A percentile compares a stretch with the other conserved stretches of the same genome.
Conservation (phyloP, 2,329 filamentous ascomycete genomes). For the Nothophoma quercina region DNA sequence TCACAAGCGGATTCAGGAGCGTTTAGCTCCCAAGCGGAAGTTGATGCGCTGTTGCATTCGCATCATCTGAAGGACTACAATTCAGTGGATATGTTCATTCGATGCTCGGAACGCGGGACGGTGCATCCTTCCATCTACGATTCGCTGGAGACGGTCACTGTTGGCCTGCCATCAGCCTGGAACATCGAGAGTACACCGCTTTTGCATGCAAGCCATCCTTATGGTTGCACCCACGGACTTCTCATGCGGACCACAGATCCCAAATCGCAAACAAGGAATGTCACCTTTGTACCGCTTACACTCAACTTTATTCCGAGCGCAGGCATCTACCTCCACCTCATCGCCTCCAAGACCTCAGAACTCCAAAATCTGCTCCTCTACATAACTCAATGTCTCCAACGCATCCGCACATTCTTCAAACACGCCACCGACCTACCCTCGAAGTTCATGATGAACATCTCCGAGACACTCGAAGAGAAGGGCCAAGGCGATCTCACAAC, state of each 20-base stretch:
- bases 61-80: constrained; percentile 70
- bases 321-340: constrained; percentile 80
- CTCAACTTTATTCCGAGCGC: constrained; percentile 82
- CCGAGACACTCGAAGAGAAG: constrained; percentile 75
- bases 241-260: constrained; percentile 60
- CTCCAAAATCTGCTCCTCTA: constrained; percentile 88
- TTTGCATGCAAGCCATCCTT: constrained; percentile 74
- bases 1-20: constrained; percentile 43
- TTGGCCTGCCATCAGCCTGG: constrained; percentile 59
- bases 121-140: constrained; percentile 85
- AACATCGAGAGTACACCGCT: constrained; percentile 58
- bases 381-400: constrained; percentile 78
- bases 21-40: constrained; percentile 50
- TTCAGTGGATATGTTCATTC: constrained; percentile 79
- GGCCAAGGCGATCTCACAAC: constrained; percentile 72
- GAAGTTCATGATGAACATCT: constrained; percentile 79
- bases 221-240: constrained; percentile 78
- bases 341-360: constrained; percentile 86
- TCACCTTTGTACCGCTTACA: constrained; percentile 71
- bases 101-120: constrained; percentile 73
- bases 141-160: constrained; percentile 78
- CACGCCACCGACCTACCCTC: constrained; percentile 79
- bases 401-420: constrained; percentile 84
- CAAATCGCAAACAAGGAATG: constrained; percentile 39
- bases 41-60: constrained; percentile 51